A percentile compares a stretch with the other conserved stretches of the same genome.
These are phyloP conservation scores for Daphne laureola DNA, from an alignment of 441 rosid genomes.

Conservation along the genomic window DNA sequence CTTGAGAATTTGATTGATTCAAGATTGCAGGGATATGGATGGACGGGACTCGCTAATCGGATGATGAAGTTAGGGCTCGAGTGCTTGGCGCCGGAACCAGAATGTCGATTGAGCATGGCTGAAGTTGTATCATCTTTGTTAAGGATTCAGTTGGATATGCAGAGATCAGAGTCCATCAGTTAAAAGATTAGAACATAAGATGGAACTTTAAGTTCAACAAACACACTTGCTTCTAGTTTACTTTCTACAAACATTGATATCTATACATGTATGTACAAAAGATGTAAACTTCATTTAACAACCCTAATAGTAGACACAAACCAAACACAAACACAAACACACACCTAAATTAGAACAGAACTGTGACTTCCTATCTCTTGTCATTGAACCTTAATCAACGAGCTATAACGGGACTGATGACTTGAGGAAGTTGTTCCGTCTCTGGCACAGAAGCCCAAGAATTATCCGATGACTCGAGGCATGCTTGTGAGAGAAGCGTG, in stretches of 20 bases:
- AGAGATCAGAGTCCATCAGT: constrained; percentile 16
- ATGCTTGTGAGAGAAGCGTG: constrained; percentile 36
- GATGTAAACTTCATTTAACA: no score
- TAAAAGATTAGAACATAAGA: no score
- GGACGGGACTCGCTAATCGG: constrained; percentile 13
- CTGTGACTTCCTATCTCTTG: background rate
- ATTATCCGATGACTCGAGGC: constrained; percentile 24
- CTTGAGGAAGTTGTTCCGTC: constrained; percentile 28
- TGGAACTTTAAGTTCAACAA: constrained; percentile 2
- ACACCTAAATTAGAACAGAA: background rate
- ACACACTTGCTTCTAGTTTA: no score
- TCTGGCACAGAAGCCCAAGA: constrained; percentile 35
- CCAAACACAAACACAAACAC: background rate
- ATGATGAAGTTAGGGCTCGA: constrained; percentile 22
- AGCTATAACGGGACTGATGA: constrained; percentile 31
- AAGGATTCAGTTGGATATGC: constrained; percentile 26
- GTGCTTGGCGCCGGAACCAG: constrained; percentile 28
- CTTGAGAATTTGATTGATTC: constrained; percentile 21
- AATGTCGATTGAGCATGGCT: constrained; percentile 30
- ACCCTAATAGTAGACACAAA: no score
- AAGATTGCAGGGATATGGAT: constrained; percentile 6
- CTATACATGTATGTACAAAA: background rate
- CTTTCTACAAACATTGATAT: background rate
- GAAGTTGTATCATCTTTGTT: constrained; percentile 27
- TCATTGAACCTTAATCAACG: constrained; percentile 23